Conservation (phyloP, 768 basidiomycete genomes). For the Lepiota venenata region DNA sequence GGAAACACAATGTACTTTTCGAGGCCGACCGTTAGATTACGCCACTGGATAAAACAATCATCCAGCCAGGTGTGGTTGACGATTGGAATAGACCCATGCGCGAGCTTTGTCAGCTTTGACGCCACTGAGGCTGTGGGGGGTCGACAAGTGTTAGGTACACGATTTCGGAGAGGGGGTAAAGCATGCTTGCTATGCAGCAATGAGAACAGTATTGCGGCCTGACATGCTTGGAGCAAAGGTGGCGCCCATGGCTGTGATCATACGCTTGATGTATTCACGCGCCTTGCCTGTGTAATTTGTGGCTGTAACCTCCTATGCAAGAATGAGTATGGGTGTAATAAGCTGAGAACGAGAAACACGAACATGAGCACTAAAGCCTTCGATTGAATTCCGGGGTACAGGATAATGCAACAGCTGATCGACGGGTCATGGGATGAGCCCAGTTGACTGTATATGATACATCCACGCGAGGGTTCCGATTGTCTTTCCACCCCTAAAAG, state of each 20-base stretch:
- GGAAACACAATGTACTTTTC: conserved; percentile 73
- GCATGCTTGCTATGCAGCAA: conserved; percentile 74
- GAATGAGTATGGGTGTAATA: background rate
- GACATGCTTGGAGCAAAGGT: conserved; percentile 82
- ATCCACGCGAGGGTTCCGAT: conserved; percentile 85
- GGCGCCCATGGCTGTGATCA: conserved; percentile 76
- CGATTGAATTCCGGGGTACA: conserved; percentile 56
- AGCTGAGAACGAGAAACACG: conserved; percentile 21
- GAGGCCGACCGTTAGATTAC: conserved; percentile 55
- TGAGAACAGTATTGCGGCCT: conserved; percentile 69
- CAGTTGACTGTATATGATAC: conserved; percentile 69
- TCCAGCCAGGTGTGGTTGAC: too few species aligned
- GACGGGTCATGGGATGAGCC: conserved; percentile 56
- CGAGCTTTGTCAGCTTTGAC: too few species aligned
- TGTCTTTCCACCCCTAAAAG: conserved; percentile 50
- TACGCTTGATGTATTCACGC: conserved; percentile 83
- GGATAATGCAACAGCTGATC: conserved; percentile 87
- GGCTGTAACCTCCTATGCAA: conserved; percentile 66
- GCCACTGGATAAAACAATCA: too few species aligned
- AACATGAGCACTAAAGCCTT: conserved; percentile 60
- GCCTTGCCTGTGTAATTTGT: conserved; percentile 88
- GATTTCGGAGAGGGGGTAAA: background rate
- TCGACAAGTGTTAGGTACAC: background rate
- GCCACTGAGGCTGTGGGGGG: conserved; percentile 29
- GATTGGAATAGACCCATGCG: too few species aligned